phyloP scores from a whole-genome alignment of 1,139 yeast genomes.

The Suhomyces ambrosiae region DNA sequence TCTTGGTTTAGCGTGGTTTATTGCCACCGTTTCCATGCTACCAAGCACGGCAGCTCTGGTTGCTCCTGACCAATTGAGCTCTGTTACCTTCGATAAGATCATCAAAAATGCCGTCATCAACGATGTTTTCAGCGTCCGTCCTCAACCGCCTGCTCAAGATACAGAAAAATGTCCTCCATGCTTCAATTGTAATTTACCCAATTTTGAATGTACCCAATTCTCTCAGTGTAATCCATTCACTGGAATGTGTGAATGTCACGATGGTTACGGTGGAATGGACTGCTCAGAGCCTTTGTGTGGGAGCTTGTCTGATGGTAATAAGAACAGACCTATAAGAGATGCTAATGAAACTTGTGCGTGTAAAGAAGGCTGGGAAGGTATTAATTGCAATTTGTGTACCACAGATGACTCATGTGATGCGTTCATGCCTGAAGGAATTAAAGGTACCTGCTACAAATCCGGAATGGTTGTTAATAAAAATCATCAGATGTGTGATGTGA shows the following conservation, averaged over 20 bases:
- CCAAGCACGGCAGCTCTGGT: background rate
- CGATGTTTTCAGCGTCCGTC: conserved; percentile 28
- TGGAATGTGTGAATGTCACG: conserved; percentile 89
- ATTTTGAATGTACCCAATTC: conserved; percentile 87
- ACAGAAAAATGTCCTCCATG: conserved; percentile 74
- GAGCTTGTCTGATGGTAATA: conserved; percentile 63
- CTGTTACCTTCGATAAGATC: conserved; percentile 26
- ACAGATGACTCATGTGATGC: conserved; percentile 75
- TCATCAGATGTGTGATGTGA: conserved; percentile 93
- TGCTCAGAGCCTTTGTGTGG: conserved; percentile 93
- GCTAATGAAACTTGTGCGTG: conserved; percentile 63
- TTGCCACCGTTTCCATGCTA: conserved; percentile 6
- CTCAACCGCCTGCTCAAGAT: conserved; percentile 12
- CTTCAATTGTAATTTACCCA: conserved; percentile 91
- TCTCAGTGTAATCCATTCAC: conserved; percentile 83
- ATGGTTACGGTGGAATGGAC: conserved; percentile 92
- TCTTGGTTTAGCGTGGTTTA: conserved; percentile 5
- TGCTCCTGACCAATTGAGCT: background rate
- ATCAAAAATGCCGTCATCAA: conserved; percentile 28
- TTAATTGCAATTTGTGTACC: conserved; percentile 86
- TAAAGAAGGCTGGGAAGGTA: conserved; percentile 87
- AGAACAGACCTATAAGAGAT: conserved; percentile 62
- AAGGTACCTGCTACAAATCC: conserved; percentile 88
- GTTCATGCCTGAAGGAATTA: conserved; percentile 83
- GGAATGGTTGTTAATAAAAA: conserved; percentile 81